Evolutionary conservation across 305 asterid genomes (phyloP).

Genomic region (Andrographis paniculata): DNA sequence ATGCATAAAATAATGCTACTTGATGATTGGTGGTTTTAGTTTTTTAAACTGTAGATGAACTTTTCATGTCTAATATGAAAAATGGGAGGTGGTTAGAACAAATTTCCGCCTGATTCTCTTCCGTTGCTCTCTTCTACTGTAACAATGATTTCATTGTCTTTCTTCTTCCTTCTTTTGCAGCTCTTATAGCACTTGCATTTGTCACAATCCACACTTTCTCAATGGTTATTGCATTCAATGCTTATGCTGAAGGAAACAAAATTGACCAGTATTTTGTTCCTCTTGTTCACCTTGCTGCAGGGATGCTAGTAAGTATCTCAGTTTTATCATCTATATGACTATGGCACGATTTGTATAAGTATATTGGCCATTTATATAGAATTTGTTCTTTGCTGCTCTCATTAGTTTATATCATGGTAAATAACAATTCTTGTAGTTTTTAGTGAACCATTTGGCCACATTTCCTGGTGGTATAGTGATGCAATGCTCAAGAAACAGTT

Average conservation of each 20-base stretch:
- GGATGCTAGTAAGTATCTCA: conserved; percentile 57
- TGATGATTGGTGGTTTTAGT: conserved; percentile 4
- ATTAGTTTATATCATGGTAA: too few species aligned
- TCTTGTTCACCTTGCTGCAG: conserved; percentile 67
- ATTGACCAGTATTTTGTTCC: conserved; percentile 72
- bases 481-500: too few species aligned
- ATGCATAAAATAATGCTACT: conserved; percentile 6
- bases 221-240: conserved; percentile 92
- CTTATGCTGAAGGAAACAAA: conserved; percentile 68
- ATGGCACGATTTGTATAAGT: too few species aligned
- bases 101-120: neutral
- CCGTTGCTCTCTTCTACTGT: neutral
- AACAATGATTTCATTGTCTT: neutral
- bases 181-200: conserved; percentile 85
- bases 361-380: too few species aligned
- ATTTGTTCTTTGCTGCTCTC: too few species aligned
- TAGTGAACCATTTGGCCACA: too few species aligned
- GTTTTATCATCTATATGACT: neutral
- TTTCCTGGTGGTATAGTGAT: too few species aligned
- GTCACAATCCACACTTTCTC: conserved; percentile 92
- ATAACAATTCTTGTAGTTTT: too few species aligned
- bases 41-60: neutral
- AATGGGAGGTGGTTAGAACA: too few species aligned
- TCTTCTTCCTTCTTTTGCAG: conserved; percentile 38
- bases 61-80: too few species aligned